phyloP scores from a whole-genome alignment of 176 grass and related monocot species.

The Carex cristatella region DNA sequence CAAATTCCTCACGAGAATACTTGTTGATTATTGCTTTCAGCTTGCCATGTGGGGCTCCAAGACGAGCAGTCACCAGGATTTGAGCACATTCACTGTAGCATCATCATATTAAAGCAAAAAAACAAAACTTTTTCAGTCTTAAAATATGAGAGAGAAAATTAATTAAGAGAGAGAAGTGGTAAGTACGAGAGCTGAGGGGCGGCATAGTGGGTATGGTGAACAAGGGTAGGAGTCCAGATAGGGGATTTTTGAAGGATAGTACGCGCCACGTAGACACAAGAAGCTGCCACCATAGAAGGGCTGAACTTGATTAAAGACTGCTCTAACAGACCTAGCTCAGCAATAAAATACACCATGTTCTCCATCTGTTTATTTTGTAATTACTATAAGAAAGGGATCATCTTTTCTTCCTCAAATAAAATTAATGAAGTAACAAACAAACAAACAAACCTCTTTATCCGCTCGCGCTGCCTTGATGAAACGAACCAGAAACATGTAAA shows the following conservation, averaged over 20 bases:
- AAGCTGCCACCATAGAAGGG: slow-evolving; percentile 45
- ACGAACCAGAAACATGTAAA: slow-evolving; percentile 56
- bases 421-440: too few species aligned
- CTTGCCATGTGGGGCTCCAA: slow-evolving; percentile 25
- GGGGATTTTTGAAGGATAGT: slow-evolving; percentile 32
- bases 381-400: too few species aligned
- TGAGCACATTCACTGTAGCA: slow-evolving; percentile 36
- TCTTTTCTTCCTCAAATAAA: too few species aligned
- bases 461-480: slow-evolving; percentile 50
- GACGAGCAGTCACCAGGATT: slow-evolving; percentile 35
- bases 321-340: slow-evolving; percentile 58
- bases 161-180: too few species aligned
- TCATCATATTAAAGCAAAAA: not conserved
- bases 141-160: too few species aligned
- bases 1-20: slow-evolving; percentile 38
- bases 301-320: slow-evolving; percentile 40
- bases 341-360: slow-evolving; percentile 65
- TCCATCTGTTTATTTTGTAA: slow-evolving; percentile 36
- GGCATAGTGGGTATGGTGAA: slow-evolving; percentile 35
- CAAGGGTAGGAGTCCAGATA: slow-evolving; percentile 33
- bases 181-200: slow-evolving; percentile 23
- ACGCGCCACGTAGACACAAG: slow-evolving; percentile 32
- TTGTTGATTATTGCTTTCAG: slow-evolving; percentile 39
- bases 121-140: too few species aligned
- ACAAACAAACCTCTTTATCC: slow-evolving; percentile 29